Conservation (phyloP, 2,329 filamentous ascomycete genomes). For the Diplodia corticola region DNA sequence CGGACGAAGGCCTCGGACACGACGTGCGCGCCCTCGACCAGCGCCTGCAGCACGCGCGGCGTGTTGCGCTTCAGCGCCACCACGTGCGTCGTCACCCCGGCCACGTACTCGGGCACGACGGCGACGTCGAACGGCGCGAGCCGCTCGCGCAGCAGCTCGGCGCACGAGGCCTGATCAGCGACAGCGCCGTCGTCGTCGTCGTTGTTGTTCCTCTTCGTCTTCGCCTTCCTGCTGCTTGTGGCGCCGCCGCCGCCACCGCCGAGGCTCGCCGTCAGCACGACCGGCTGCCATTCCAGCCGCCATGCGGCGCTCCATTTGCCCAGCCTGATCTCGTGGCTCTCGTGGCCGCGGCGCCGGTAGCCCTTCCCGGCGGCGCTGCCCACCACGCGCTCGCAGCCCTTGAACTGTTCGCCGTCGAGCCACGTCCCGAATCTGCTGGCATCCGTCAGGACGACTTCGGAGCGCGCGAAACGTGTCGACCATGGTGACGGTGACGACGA, state of each 20-base stretch:
- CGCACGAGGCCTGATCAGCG: not conserved
- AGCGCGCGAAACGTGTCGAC: conserved; percentile 56
- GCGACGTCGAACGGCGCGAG: conserved; percentile 91
- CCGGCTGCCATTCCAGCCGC: conserved; percentile 43
- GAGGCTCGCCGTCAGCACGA: not conserved
- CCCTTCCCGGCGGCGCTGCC: conserved; percentile 30
- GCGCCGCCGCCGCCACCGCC: not conserved
- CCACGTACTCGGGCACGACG: conserved; percentile 70
- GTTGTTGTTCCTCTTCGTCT: not conserved
- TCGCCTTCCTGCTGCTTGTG: not conserved
- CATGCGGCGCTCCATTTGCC: conserved; percentile 69
- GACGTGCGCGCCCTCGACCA: conserved; percentile 78
- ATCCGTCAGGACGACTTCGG: conserved; percentile 73
- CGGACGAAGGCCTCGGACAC: conserved; percentile 74
- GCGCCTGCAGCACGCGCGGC: conserved; percentile 78
- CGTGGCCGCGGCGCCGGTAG: conserved; percentile 44
- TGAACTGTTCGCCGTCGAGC: conserved; percentile 71
- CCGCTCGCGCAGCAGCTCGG: conserved; percentile 61
- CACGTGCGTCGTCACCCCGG: conserved; percentile 76
- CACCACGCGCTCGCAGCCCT: conserved; percentile 47
- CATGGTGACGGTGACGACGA: not conserved
- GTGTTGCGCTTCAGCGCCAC: conserved; percentile 89
- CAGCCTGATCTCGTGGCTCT: conserved; percentile 67
- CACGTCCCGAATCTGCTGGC: conserved; percentile 80
- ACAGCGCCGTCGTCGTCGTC: not conserved